Percentiles rank a stretch among this genome's conserved stretches.
These are phyloP conservation scores for Angomonas ambiguus DNA, from an alignment of 208 protist genomes.

Conservation along the genomic window DNA sequence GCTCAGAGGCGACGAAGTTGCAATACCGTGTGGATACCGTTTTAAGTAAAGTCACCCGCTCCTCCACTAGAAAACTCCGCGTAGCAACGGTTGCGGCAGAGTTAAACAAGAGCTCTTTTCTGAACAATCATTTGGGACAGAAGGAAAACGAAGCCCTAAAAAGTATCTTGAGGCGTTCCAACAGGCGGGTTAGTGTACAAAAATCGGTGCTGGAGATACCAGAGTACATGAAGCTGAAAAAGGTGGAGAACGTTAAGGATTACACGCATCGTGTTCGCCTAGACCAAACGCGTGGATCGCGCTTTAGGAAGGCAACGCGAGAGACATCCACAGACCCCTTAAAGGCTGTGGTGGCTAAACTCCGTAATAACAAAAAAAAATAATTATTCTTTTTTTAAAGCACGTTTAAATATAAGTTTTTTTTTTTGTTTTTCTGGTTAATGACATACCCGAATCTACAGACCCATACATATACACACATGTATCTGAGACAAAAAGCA, in stretches of 20 bases:
- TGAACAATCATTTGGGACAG: conserved; percentile 88
- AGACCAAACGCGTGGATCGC: conserved; percentile 34
- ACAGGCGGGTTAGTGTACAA: conserved; percentile 76
- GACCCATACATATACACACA: too few species aligned
- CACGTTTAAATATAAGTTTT: conserved; percentile 9
- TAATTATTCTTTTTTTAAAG: conserved; percentile 15
- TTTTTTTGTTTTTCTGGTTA: conserved; percentile 6
- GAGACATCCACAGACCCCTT: conserved; percentile 51
- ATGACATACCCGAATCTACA: too few species aligned
- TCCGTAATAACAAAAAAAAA: conserved; percentile 46
- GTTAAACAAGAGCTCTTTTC: conserved; percentile 85
- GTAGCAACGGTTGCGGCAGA: conserved; percentile 80
- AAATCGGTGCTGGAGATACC: conserved; percentile 88
- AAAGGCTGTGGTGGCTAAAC: conserved; percentile 48
- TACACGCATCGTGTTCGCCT: conserved; percentile 76
- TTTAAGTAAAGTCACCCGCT: conserved; percentile 67
- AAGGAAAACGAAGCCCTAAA: conserved; percentile 83
- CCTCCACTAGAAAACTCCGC: conserved; percentile 73
- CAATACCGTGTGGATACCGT: conserved; percentile 85
- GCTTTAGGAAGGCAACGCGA: conserved; percentile 23
- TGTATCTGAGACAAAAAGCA: too few species aligned
- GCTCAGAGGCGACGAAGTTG: conserved; percentile 67
- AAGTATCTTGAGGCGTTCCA: conserved; percentile 71
- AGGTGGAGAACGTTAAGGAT: conserved; percentile 54
- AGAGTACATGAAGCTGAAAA: conserved; percentile 76